A percentile compares a stretch with the other conserved stretches of the same genome.
Conservation (phyloP, 108 stramenopile genomes). For the Nannochloropsis granulata region DNA sequence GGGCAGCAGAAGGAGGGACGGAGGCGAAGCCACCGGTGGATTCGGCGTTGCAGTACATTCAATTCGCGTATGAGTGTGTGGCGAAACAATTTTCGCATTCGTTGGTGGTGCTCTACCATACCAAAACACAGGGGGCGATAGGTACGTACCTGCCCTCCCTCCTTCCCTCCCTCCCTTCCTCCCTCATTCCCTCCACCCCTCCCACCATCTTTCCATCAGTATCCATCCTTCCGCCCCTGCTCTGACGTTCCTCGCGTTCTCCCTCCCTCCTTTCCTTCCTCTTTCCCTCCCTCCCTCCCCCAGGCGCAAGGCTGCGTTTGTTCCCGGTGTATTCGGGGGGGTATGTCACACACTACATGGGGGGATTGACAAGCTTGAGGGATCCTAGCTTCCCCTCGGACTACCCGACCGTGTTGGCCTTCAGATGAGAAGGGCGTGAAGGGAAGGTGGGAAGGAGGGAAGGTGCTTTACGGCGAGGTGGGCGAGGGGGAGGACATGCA, state of each 20-base stretch:
- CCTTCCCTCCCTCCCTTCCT: not conserved
- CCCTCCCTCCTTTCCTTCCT: not conserved
- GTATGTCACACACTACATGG: not conserved
- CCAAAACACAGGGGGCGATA: not conserved
- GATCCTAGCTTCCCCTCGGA: not conserved
- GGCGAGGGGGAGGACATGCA: too few relatives aligned
- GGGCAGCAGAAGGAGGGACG: not conserved
- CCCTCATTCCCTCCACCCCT: not conserved
- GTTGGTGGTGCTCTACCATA: not conserved
- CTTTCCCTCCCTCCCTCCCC: not conserved
- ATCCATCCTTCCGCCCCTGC: not conserved
- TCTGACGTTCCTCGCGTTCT: not conserved
- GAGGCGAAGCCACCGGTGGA: not conserved
- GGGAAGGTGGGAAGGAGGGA: not conserved
- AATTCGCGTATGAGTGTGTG: not conserved
- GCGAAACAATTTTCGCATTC: not conserved
- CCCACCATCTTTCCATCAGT: too few relatives aligned
- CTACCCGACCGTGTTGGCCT: not conserved
- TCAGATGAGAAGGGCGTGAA: not conserved
- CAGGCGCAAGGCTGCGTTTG: not conserved
- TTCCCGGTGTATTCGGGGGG: not conserved
- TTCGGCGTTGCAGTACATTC: not conserved
- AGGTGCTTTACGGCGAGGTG: not conserved
- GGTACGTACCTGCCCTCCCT: not conserved
- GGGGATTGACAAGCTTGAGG: not conserved